Base-by-base conservation (phyloP, 2,329 filamentous ascomycete species). In the Aspergillus quadrilineatus region DNA sequence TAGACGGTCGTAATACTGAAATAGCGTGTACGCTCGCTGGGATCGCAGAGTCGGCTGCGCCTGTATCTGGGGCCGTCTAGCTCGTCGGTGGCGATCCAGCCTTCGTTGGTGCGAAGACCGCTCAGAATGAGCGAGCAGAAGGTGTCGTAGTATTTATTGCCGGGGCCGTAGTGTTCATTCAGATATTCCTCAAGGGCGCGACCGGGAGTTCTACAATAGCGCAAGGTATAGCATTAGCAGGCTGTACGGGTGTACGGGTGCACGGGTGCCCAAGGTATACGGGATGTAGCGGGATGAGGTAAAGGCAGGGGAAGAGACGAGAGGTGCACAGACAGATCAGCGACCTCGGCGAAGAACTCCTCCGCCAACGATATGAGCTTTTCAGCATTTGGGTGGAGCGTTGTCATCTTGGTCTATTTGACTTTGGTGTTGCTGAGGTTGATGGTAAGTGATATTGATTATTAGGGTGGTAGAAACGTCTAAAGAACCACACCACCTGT, bases 1-100 rank as follows among this genome's bases (percentile, higher is more conserved):
- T 82, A 84, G 15, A 85, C 82, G 1, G 81, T 79, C 2, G 82
- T 85, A 64, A 85, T 82, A 62, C 77, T 80, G 66, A 83, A 80
- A 67, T 74, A 84, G 22, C 76, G 73, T 29, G 77, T 84, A 36
- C 75, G 72, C 7, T 73, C 68, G 2, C 68, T 74, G 1, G 82
- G 82, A 4, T 77, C 60, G 41, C 73, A 67, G 56, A 85, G 76
- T 55, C 78, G 79, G 7, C 72, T 73, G 5, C 78, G 75, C 1
- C 77, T 76, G 59, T 82, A 83, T 59, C 74, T 77, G 8, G 69
- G 71, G 1, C 80, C 80, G 37, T 76, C 69, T 43, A 80, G 62
- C 58, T 77, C 73, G 17, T 70, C 73, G 34, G 70, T 70, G 2
- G 77, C 78, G 0, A 77, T 72, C 79, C 78, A 80, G 42, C 76